A percentile compares a stretch with the other conserved stretches of the same genome.
These are phyloP conservation scores for Serendipita sp. DNA, from an alignment of 768 basidiomycete species.

Conservation along the genomic window DNA sequence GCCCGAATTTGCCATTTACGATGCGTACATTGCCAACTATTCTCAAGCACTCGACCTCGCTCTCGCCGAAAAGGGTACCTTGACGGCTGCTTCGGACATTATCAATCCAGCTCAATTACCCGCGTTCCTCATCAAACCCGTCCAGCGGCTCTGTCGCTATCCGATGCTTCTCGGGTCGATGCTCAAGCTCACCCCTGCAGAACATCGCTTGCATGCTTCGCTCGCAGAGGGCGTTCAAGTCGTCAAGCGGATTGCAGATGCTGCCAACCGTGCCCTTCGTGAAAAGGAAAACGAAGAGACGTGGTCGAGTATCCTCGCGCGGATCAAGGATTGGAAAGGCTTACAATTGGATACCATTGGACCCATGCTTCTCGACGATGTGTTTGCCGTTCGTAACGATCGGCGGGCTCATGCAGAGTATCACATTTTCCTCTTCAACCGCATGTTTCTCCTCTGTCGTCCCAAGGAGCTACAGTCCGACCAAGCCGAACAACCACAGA, in stretches of 20 bases:
- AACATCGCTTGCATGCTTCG: constrained; percentile 57
- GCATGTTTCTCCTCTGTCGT: background rate
- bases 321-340: constrained; percentile 98
- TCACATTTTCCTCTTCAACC: constrained; percentile 95
- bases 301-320: constrained; percentile 62
- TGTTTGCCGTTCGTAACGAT: constrained; percentile 92
- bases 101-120: constrained; percentile 45
- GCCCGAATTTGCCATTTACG: constrained; percentile 88
- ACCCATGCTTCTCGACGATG: constrained; percentile 81
- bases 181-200: constrained; percentile 46
- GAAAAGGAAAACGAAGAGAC: constrained; percentile 82
- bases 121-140: constrained; percentile 95
- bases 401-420: constrained; percentile 52
- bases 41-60: constrained; percentile 73
- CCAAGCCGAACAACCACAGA: background rate
- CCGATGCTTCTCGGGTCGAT: constrained; percentile 81
- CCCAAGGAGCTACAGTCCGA: background rate
- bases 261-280: constrained; percentile 89
- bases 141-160: constrained; percentile 97
- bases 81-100: constrained; percentile 23
- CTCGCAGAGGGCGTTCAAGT: constrained; percentile 70
- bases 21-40: constrained; percentile 94
- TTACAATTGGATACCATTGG: constrained; percentile 92
- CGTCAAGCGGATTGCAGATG: constrained; percentile 84
- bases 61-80: constrained; percentile 69